phyloP scores from a whole-genome alignment of 306 rosid species.

The Vachellia pachyceras region DNA sequence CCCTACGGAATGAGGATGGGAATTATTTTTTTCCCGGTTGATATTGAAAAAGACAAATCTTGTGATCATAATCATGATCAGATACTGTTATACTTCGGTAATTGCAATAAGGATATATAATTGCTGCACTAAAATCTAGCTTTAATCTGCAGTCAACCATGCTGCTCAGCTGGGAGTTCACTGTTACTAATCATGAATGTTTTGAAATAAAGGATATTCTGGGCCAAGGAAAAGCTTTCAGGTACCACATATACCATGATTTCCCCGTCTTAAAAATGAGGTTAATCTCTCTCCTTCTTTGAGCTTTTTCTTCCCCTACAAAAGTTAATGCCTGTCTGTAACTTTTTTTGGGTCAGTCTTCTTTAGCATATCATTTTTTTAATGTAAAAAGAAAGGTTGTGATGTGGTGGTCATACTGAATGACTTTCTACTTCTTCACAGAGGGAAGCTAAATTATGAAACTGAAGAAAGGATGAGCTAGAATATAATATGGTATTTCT shows the following conservation, averaged over 20 bases:
- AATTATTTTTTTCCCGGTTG: neutral
- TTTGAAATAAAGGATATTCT: constrained; percentile 38
- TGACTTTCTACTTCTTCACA: constrained; percentile 39
- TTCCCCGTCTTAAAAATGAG: constrained; percentile 35
- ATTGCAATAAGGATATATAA: constrained; percentile 51
- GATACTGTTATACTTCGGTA: constrained; percentile 46
- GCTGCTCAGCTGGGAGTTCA: constrained; percentile 50
- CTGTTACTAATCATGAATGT: constrained; percentile 43
- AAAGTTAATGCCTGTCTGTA: constrained; percentile 27
- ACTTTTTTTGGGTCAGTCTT: constrained; percentile 31
- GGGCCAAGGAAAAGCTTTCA: constrained; percentile 37
- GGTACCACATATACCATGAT: constrained; percentile 42
- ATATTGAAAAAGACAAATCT: constrained; percentile 28
- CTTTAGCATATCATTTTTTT: constrained; percentile 24
- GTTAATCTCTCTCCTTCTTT: constrained; percentile 7
- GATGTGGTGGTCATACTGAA: constrained; percentile 24
- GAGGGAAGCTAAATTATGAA: neutral
- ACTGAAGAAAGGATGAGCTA: constrained; percentile 8
- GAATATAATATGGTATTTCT: constrained; percentile 35
- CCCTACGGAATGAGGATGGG: constrained; percentile 33
- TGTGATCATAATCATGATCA: constrained; percentile 50
- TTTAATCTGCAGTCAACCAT: constrained; percentile 55
- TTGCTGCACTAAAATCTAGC: constrained; percentile 47
- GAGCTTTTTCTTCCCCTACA: constrained; percentile 30
- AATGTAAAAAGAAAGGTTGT: neutral